These are phyloP conservation scores for Lonicera japonica DNA, from an alignment of 129 eudicot species.

Conservation along the genomic window DNA sequence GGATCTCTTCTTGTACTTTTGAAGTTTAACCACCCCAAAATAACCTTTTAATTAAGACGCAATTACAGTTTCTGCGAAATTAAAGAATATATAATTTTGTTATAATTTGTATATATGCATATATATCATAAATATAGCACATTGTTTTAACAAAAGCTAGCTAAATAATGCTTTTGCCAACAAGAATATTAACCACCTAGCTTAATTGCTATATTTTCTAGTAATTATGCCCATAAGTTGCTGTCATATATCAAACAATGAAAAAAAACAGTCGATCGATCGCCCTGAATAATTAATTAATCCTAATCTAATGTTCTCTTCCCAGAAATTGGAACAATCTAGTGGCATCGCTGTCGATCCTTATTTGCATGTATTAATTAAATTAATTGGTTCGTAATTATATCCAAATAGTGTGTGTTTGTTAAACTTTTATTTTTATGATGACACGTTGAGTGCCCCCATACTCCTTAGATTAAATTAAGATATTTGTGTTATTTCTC, in stretches of 20 bases:
- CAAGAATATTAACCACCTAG: too few species aligned
- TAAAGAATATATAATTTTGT: neutral
- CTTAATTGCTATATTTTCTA: too few species aligned
- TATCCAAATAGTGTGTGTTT: neutral
- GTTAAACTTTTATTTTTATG: neutral
- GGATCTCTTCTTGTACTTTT: too few species aligned
- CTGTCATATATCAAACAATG: slow-evolving; percentile 2
- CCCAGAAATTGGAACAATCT: slow-evolving; percentile 15
- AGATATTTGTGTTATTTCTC: too few species aligned
- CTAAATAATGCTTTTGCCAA: too few species aligned
- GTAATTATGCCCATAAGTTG: slow-evolving; percentile 6
- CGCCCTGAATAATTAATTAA: too few species aligned
- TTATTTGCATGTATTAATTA: neutral
- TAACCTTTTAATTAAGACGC: too few species aligned
- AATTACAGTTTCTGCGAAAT: too few species aligned
- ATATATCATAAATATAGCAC: neutral
- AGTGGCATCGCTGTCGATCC: slow-evolving; percentile 24
- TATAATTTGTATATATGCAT: slow-evolving; percentile 3
- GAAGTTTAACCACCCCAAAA: too few species aligned
- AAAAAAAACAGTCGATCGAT: too few species aligned
- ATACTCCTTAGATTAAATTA: slow-evolving; percentile 15
- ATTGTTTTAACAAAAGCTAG: neutral
- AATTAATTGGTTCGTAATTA: neutral
- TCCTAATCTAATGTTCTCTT: neutral
- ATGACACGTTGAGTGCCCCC: slow-evolving; percentile 19